These are phyloP conservation scores for Geosmithia flava DNA, from an alignment of 2,329 filamentous ascomycete genomes.

Conservation along the genomic window DNA sequence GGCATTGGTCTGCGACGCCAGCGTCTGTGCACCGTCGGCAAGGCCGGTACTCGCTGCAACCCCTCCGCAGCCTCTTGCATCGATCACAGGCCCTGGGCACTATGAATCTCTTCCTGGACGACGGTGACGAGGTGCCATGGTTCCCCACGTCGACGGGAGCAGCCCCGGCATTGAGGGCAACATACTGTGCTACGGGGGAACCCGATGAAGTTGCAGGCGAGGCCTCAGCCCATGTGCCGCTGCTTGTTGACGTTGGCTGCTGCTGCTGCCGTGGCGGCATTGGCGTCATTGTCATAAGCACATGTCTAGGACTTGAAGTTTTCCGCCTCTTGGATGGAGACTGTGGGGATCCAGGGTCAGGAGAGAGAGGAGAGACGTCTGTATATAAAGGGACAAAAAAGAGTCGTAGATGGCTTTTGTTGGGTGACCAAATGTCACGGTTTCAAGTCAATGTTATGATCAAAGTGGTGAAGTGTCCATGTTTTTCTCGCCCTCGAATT, in stretches of 20 bases:
- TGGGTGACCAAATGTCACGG: too few relatives aligned
- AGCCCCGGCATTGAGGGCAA: neutral
- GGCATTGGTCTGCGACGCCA: conserved; percentile 24
- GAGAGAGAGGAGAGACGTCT: too few relatives aligned
- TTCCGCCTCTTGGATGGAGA: neutral
- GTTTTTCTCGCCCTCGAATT: neutral
- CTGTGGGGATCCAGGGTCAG: too few relatives aligned
- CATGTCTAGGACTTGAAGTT: neutral
- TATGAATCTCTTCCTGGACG: conserved; percentile 20
- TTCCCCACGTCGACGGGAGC: neutral
- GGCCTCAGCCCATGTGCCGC: neutral
- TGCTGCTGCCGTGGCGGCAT: neutral
- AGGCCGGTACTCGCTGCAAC: conserved; percentile 30
- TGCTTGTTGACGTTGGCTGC: neutral
- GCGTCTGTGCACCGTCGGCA: conserved; percentile 28
- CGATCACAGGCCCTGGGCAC: conserved; percentile 29
- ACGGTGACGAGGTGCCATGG: neutral
- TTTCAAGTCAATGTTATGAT: too few relatives aligned
- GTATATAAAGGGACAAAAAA: too few relatives aligned
- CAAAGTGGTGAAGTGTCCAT: too few relatives aligned
- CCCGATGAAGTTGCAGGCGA: neutral
- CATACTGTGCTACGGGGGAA: neutral
- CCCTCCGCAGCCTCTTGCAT: conserved; percentile 28
- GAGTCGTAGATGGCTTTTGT: too few relatives aligned
- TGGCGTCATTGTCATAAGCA: neutral